These are phyloP conservation scores for Pseudoscleropodium purum DNA, from an alignment of 225 moss, liverwort and hornwort species.

Conservation along the genomic window DNA sequence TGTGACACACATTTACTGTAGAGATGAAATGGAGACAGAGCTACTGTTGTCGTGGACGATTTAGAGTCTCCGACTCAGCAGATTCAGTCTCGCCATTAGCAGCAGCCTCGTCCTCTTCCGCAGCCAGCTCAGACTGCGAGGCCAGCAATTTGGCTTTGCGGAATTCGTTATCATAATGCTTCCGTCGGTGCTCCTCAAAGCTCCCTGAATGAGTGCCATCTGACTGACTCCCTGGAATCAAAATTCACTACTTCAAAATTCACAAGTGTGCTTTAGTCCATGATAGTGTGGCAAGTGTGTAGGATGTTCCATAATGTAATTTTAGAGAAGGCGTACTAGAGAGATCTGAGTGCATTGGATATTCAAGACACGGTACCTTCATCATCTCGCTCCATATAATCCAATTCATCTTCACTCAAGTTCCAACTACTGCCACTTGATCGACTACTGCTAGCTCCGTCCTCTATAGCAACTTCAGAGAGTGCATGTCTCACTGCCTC, in stretches of 20 bases:
- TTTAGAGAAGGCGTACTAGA: neutral
- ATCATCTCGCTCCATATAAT: slow-evolving; percentile 42
- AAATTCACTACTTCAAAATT: neutral
- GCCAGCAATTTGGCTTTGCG: slow-evolving; percentile 68
- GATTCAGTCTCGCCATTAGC: slow-evolving; percentile 12
- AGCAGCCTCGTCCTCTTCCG: slow-evolving; percentile 30
- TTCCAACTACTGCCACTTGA: slow-evolving; percentile 54
- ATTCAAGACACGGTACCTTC: slow-evolving; percentile 37
- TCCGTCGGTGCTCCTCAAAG: slow-evolving; percentile 88
- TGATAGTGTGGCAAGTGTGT: neutral
- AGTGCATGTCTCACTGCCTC: slow-evolving; percentile 76
- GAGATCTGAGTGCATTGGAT: neutral
- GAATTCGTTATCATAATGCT: slow-evolving; percentile 85
- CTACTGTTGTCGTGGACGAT: neutral
- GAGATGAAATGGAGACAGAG: neutral
- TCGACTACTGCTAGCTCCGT: slow-evolving; percentile 54
- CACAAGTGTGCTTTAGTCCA: neutral
- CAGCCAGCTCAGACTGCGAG: slow-evolving; percentile 23
- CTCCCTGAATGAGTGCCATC: slow-evolving; percentile 53
- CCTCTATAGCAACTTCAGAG: slow-evolving; percentile 53
- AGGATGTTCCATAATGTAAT: neutral
- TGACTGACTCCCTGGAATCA: slow-evolving; percentile 28
- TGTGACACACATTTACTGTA: neutral
- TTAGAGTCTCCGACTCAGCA: neutral
- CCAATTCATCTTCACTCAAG: slow-evolving; percentile 70